Evolutionary conservation across 768 basidiomycete species (phyloP), one percentile per base, ranked within the genome.

Genomic region (Suillus brevipes): DNA sequence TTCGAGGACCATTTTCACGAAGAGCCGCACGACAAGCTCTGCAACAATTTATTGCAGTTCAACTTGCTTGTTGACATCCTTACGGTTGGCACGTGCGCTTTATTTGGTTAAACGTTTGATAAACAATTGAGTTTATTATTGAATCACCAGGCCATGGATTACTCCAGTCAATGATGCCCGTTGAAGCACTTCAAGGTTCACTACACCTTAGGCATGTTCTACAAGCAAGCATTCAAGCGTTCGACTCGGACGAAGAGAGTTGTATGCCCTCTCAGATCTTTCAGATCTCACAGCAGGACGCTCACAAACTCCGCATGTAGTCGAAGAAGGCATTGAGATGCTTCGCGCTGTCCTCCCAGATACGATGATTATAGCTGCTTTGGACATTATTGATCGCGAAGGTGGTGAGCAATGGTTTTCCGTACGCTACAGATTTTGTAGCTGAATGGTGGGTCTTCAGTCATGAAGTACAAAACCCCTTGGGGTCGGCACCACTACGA

Each of bases 331-430:
- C 9, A 68, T 91, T n/a, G 79, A 82, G 63, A 82, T 81, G 64
- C 81, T 93, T 12, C 80, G 82, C 31, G 74, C 81, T 47, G 72
- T 92, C 61, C 83, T 92, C 68, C 84, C 91, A 1, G 87, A 90
- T 64, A 82, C 78, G 23, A 79, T 88, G 16, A 74, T 93, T 23
- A 70, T 91, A 2, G 88, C 89, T 23, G 90, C 92, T 6, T 76
- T 94, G 31, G 90, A 94, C 71, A 78, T 94, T n/a, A 80, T 93
- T 52, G 92, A 94, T 74, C 81, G 85, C 37, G 83, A 84, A 64
- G 84, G 84, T 68, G 89, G 92, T 91, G 68, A 37, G 82, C 68
- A 3, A 20, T 45, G 14, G 31, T 31, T 50, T 42, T 45, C 36
- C 34, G 52, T 4, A 9, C 38, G 14, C 28, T 28, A 36, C 38